A percentile compares a stretch with the other conserved stretches of the same genome.
These are phyloP conservation scores for Lichtheimia hyalospora DNA, from an alignment of 371 early-diverging fungal species.

Conservation along the genomic window DNA sequence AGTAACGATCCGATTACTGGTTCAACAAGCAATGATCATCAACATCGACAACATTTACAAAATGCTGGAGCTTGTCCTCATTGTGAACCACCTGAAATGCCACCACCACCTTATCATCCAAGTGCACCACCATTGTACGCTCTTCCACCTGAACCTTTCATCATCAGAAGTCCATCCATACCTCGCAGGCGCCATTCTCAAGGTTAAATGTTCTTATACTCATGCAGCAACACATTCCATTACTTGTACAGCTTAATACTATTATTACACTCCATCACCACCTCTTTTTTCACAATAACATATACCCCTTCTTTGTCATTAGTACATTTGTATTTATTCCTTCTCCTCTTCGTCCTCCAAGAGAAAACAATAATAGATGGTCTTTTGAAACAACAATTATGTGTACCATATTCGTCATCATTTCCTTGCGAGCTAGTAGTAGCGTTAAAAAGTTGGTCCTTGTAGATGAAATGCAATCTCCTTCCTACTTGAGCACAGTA, in stretches of 20 bases:
- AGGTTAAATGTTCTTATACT: not conserved
- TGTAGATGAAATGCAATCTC: too few relatives aligned
- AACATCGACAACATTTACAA: conserved; percentile 7
- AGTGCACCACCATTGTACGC: conserved; percentile 18
- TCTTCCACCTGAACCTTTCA: conserved; percentile 6
- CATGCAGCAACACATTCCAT: not conserved
- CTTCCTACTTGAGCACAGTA: too few relatives aligned
- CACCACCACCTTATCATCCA: conserved; percentile 25
- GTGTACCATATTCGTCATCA: too few relatives aligned
- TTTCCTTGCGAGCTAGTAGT: too few relatives aligned
- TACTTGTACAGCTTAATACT: not conserved
- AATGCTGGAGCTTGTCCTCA: not conserved
- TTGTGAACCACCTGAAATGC: conserved; percentile 12
- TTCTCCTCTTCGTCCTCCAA: not conserved
- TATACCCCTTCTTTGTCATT: not conserved
- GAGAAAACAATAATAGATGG: not conserved
- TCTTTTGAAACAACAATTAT: not conserved
- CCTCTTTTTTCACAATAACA: not conserved
- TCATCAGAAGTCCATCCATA: not conserved
- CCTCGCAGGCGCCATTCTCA: conserved; percentile 3
- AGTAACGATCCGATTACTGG: not conserved
- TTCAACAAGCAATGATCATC: conserved; percentile 1
- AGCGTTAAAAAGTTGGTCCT: too few relatives aligned
- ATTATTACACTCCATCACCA: not conserved
- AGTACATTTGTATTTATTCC: not conserved